Base-by-base conservation (phyloP, 768 basidiomycete genomes). In the Tricholoma sp. region DNA sequence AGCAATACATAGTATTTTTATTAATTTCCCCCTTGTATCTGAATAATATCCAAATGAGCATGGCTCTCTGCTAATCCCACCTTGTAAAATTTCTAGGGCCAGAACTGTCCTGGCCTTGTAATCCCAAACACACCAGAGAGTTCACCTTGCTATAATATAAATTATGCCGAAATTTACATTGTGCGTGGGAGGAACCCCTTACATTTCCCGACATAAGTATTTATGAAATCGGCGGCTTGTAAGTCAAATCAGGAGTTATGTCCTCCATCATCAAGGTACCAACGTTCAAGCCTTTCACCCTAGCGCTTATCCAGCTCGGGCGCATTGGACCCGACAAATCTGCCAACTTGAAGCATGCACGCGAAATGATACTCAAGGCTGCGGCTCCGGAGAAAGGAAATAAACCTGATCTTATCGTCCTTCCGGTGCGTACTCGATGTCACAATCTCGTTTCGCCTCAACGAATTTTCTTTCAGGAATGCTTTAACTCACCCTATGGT, bases 251-350 rank as follows among this genome's bases (percentile, higher is more conserved):
- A 2, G 24, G 11, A 17, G n/a, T 54, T 33, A 56, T 57, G 54
- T 52, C 50, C 15, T 34, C 50, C 33, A 51, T 57, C 50, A 13
- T 54, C 45, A 58, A 52, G 18, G 47, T 50, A 37, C 63, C 64
- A 0, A 55, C 72, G 2, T 78, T 91, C 68, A 86, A 82, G 62
- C 78, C 85, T 2, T 98, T 98, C 72, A 87, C 79, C 17, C 79
- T 99, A 53, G 93, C 95, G 0, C 78, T 98, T 47, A 83, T 98
- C 55, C 97, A 99, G 70, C 82, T 99, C 4, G 92, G 92, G n/a
- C 74, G 75, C 53, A 74, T 91, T 34, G 80, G 85, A 17, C 61
- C 79, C 0, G 80, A 86, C 72, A 98, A 98, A 72, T 61, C 75
- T 0, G 80, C 79, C 13, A 98, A 98, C 69, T 77, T 99, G 56